A percentile compares a stretch with the other conserved stretches of the same genome.
Evolutionary conservation across 139 green algal species (phyloP).

Genomic region (Ettlia oleoabundans): DNA sequence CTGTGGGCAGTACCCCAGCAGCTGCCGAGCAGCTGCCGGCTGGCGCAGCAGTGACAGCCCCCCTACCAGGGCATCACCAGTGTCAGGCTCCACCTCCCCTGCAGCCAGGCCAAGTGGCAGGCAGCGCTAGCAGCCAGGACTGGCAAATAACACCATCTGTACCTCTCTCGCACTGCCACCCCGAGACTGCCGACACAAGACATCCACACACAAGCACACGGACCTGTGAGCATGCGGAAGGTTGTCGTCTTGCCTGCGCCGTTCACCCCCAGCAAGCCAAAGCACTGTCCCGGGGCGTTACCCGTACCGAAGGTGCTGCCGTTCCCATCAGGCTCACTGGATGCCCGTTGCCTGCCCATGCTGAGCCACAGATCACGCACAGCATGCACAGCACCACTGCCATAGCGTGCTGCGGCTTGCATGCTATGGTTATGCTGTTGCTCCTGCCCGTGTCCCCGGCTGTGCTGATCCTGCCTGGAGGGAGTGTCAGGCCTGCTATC

Average conservation of each 20-base stretch:
- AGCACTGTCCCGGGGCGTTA: conserved; percentile 80
- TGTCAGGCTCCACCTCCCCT: conserved; percentile 64
- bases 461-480: neutral
- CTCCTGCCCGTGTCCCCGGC: neutral
- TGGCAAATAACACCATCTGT: too few species aligned
- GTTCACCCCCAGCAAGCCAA: conserved; percentile 81
- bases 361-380: conserved; percentile 29
- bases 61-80: conserved; percentile 64
- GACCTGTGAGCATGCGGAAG: conserved; percentile 74
- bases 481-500: neutral
- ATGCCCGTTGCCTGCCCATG: conserved; percentile 3
- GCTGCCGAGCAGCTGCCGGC: conserved; percentile 49
- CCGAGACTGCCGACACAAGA: neutral
- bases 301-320: neutral
- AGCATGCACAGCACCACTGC: conserved; percentile 11
- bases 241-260: conserved; percentile 87
- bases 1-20: conserved; percentile 83
- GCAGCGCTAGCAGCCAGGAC: too few species aligned
- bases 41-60: conserved; percentile 56
- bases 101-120: too few species aligned
- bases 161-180: too few species aligned
- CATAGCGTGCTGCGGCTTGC: neutral
- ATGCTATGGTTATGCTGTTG: neutral
- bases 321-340: neutral
- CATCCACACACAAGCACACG: too few species aligned